Conservation (phyloP, 2,329 filamentous ascomycete species). For the Chaetomium globosum region DNA sequence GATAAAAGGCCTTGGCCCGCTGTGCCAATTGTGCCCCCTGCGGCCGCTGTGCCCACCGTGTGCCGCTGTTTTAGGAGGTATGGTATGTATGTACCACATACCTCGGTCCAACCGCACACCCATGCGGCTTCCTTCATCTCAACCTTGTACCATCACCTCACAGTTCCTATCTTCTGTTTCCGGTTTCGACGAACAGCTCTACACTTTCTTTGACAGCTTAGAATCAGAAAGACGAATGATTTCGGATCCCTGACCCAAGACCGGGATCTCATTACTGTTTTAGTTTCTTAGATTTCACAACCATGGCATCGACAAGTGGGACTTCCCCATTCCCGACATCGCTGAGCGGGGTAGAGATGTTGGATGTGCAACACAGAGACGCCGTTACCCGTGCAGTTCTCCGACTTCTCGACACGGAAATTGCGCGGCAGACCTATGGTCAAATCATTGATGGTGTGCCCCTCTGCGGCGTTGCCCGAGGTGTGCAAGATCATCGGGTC, state of each 20-base stretch:
- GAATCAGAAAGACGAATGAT: neutral
- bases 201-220: neutral
- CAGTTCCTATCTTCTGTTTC: neutral
- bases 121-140: too few relatives aligned
- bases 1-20: too few relatives aligned
- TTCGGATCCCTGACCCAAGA: neutral
- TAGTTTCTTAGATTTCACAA: neutral
- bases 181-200: neutral
- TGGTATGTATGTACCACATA: too few relatives aligned
- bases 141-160: too few relatives aligned
- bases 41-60: too few relatives aligned
- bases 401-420: constrained; percentile 1
- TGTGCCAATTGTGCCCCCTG: too few relatives aligned
- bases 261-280: neutral
- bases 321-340: neutral
- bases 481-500: neutral
- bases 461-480: neutral
- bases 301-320: neutral
- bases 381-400: constrained; percentile 6
- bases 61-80: too few relatives aligned
- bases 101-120: too few relatives aligned
- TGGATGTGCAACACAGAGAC: constrained; percentile 12
- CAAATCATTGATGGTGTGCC: constrained; percentile 13
- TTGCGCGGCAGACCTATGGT: neutral
- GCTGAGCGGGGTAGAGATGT: neutral